phyloP scores from a whole-genome alignment of 331 rosid species.

The Saraca asoca region DNA sequence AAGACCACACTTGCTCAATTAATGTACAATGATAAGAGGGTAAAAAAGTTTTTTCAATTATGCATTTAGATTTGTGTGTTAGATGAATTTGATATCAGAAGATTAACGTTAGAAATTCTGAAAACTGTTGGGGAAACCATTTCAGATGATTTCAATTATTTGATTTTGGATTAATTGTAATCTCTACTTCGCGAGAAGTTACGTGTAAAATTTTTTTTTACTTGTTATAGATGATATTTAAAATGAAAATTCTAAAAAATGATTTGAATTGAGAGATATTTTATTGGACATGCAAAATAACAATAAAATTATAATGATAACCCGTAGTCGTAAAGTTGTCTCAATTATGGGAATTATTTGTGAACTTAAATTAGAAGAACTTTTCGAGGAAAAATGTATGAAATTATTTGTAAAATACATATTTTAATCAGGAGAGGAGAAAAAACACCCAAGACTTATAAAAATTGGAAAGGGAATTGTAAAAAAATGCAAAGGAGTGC shows the following conservation, averaged over 20 bases:
- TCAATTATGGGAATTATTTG: slow-evolving; percentile 11
- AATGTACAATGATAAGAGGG: slow-evolving; percentile 25
- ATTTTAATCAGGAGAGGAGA: slow-evolving; percentile 32
- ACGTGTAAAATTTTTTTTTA: background rate
- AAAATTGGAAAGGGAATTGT: slow-evolving; percentile 37
- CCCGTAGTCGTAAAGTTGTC: slow-evolving; percentile 9
- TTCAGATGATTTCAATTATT: background rate
- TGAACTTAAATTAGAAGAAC: slow-evolving; percentile 19
- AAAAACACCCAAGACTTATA: slow-evolving; percentile 28
- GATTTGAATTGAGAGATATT: slow-evolving; percentile 29
- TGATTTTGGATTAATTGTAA: slow-evolving; percentile 7
- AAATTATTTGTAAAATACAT: slow-evolving; percentile 34
- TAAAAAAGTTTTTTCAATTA: background rate
- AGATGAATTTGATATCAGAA: slow-evolving; percentile 36
- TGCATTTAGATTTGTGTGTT: slow-evolving; percentile 34
- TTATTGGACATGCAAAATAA: slow-evolving; percentile 11
- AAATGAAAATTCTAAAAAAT: slow-evolving; percentile 26
- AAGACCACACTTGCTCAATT: slow-evolving; percentile 34
- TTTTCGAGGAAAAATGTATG: slow-evolving; percentile 20
- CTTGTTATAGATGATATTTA: slow-evolving; percentile 43
- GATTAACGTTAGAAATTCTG: slow-evolving; percentile 7
- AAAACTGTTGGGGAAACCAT: slow-evolving; percentile 14
- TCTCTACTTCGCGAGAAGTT: background rate
- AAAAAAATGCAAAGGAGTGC: slow-evolving; percentile 43
- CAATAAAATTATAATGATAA: slow-evolving; percentile 34